Evolutionary conservation across 2,329 filamentous ascomycete species (phyloP), one percentile per base, ranked within the genome.

Genomic region (Phyllosticta citribraziliensis): DNA sequence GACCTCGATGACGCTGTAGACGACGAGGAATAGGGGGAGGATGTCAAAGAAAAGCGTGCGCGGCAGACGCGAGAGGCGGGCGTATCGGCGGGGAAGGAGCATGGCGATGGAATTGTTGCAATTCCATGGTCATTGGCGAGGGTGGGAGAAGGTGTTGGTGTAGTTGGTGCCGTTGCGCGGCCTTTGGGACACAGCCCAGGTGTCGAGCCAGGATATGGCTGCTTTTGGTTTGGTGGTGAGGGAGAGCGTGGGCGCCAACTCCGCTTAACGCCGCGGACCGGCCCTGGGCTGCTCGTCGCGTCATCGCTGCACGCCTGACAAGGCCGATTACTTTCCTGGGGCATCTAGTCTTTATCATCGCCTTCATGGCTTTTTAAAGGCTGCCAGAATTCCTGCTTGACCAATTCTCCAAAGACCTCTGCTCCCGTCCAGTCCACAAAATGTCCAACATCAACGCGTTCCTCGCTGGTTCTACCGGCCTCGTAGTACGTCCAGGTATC

Each of bases 391-490:
- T n/a, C 40, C 6, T 57, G 17, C 8, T 35, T 10, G 4, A 11
- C 30, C 33, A 19, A 51, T 17, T 35, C 9, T n/a, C 30, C 40
- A n/a, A 47, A 10, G 5, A 20, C 10, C 17, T 17, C 52, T 33
- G 17, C 17, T 35, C 30, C 35, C n/a, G 8, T 8, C 19, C 9
- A 61, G 20, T 10, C 14, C 25, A 11, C 33, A 61, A 19, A 22
- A 62, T 58, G 56, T 52, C 60, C 59, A 54, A 57, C 62, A 65
- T 62, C 2, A 74, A 79, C 53, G 78, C 79, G 66, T 78, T 78
- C 63, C 71, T 88, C 63, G 80, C 84, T 66, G 87, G 87, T 65
- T 82, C 80, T 67, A 89, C 87, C 61, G 86, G 86, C 70, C 81
- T 88, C 47, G 80, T 79, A 40, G 78, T 79, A 69, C 59, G 76